These are phyloP conservation scores for Ophiostoma tasmaniense DNA, from an alignment of 2,329 filamentous ascomycete species.

Conservation along the genomic window DNA sequence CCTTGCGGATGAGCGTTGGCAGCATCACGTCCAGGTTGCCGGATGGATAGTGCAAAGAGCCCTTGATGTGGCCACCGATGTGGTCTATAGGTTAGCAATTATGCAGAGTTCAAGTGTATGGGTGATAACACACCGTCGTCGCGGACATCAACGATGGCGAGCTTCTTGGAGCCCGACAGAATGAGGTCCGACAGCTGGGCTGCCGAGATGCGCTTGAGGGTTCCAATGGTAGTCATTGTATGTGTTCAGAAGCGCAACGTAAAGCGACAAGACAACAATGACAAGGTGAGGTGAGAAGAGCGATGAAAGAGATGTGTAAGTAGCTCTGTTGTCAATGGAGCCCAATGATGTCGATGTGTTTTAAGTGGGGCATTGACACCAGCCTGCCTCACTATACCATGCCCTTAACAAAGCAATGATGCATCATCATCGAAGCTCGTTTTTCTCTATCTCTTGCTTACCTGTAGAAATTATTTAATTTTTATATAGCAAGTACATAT, in stretches of 20 bases:
- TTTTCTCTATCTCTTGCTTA: too few species aligned
- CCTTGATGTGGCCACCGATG: constrained; percentile 80
- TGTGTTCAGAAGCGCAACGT: background rate
- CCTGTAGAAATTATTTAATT: too few species aligned
- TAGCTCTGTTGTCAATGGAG: background rate
- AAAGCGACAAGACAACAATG: background rate
- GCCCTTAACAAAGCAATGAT: background rate
- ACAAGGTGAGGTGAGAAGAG: background rate
- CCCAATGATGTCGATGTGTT: background rate
- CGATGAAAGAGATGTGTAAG: background rate
- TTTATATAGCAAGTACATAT: too few species aligned
- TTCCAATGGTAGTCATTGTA: constrained; percentile 47
- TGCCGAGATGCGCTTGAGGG: constrained; percentile 58
- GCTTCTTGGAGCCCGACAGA: constrained; percentile 41
- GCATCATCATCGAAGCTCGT: background rate
- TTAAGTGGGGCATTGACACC: background rate
- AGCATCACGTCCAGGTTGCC: constrained; percentile 64
- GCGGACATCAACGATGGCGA: constrained; percentile 81
- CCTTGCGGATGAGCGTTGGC: constrained; percentile 70
- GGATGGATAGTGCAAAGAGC: constrained; percentile 67
- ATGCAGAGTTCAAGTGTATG: background rate
- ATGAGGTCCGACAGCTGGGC: constrained; percentile 60
- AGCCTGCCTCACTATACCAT: background rate
- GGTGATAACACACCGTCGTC: constrained; percentile 55
- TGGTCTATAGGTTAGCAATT: constrained; percentile 54